A percentile compares a stretch with the other conserved stretches of the same genome.
phyloP scores from a whole-genome alignment of 1,284 basidiomycete species.

The Austroboletus olivaceoglutinosus region DNA sequence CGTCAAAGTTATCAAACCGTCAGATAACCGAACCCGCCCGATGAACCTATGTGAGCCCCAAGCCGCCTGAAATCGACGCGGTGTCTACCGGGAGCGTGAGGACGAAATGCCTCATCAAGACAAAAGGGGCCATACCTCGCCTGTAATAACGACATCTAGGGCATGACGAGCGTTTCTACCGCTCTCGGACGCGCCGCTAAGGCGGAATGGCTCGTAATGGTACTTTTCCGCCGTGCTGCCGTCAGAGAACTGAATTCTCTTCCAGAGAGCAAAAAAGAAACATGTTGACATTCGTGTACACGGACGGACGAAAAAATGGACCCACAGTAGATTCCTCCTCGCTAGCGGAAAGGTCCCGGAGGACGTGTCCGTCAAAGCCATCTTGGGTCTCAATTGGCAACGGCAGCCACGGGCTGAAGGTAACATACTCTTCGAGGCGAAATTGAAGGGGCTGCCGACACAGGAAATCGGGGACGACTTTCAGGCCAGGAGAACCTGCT shows the following conservation, averaged over 20 bases:
- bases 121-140: conserved; percentile 29
- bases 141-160: conserved; percentile 37
- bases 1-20: conserved; percentile 48
- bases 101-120: conserved; percentile 14
- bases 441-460: conserved; percentile 38
- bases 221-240: conserved; percentile 26
- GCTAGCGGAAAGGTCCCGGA: conserved; percentile 23
- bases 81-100: conserved; percentile 34
- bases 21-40: conserved; percentile 50
- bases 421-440: conserved; percentile 29
- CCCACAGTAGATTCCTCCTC: conserved; percentile 27
- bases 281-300: conserved; percentile 24
- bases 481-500: conserved; percentile 5
- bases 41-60: conserved; percentile 42
- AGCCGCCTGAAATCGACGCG: conserved; percentile 28
- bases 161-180: conserved; percentile 29
- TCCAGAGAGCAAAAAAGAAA: conserved; percentile 7
- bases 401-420: conserved; percentile 34
- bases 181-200: conserved; percentile 26
- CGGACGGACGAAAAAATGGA: conserved; percentile 3
- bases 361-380: conserved; percentile 27
- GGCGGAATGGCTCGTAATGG: conserved; percentile 35
- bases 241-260: conserved; percentile 31
- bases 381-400: conserved; percentile 24
- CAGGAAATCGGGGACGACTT: conserved; percentile 27